Conservation (phyloP, 495 filamentous ascomycete species). For the Beverwykella pulmonaria region DNA sequence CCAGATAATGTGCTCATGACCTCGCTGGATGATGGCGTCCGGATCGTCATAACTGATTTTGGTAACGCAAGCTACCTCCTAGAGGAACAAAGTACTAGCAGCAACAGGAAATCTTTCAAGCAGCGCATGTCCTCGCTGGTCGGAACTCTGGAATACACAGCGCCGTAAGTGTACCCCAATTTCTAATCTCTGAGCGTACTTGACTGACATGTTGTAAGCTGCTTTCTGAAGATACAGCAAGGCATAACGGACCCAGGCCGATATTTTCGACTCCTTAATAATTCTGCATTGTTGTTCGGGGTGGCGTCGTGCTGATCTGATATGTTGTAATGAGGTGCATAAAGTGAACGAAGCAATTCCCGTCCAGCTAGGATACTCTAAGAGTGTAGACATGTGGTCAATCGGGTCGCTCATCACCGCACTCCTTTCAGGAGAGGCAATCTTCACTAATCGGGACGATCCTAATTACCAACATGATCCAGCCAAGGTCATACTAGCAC, state of each 20-base stretch:
- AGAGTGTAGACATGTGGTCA: conserved; percentile 66
- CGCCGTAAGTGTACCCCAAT: conserved; percentile 68
- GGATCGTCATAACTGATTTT: conserved; percentile 76
- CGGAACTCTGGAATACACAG: conserved; percentile 67
- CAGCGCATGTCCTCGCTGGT: conserved; percentile 62
- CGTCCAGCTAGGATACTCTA: conserved; percentile 57
- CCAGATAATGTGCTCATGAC: conserved; percentile 69
- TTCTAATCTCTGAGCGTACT: too few relatives aligned
- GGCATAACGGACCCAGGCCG: not conserved
- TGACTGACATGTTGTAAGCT: too few relatives aligned
- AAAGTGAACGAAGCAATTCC: conserved; percentile 36
- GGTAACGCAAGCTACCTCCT: conserved; percentile 60
- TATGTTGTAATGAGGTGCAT: conserved; percentile 41
- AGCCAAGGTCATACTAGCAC: conserved; percentile 32
- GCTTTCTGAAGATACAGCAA: not conserved
- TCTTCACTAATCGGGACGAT: conserved; percentile 45
- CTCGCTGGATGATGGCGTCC: conserved; percentile 42
- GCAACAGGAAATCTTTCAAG: conserved; percentile 7
- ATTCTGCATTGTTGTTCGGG: conserved; percentile 24
- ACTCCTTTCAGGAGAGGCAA: conserved; percentile 54
- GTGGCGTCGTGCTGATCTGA: conserved; percentile 20
- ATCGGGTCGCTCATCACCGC: conserved; percentile 57
- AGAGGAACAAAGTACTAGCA: conserved; percentile 3
- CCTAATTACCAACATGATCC: conserved; percentile 28
- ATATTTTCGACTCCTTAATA: too few relatives aligned